Conservation (phyloP, 83 land plant genomes). For the Thuja plicata region DNA sequence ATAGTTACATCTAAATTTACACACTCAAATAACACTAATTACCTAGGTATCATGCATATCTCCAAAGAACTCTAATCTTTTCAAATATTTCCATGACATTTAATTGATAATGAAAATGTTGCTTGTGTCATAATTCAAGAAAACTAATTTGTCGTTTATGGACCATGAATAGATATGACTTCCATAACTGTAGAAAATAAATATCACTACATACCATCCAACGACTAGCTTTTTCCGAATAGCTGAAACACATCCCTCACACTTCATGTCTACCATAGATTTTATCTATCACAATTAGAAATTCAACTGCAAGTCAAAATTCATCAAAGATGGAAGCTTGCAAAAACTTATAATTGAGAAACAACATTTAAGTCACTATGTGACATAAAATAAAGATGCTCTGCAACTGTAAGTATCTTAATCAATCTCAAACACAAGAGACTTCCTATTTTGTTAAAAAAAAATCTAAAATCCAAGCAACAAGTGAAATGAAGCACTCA, state of each 20-base stretch:
- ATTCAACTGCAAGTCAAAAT: slow-evolving; percentile 1
- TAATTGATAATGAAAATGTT: neutral
- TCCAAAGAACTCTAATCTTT: too few relatives aligned
- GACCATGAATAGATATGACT: neutral
- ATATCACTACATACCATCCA: slow-evolving; percentile 56
- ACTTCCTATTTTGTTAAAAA: neutral
- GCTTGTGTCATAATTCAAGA: neutral
- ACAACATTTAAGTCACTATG: neutral
- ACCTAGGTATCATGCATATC: too few relatives aligned
- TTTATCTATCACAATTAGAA: slow-evolving; percentile 64
- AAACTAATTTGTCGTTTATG: neutral
- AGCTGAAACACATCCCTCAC: slow-evolving; percentile 89
- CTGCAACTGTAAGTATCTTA: neutral
- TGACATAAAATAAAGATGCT: neutral
- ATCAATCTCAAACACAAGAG: neutral
- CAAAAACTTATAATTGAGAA: neutral
- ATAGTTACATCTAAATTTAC: too few relatives aligned
- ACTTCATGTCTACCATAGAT: slow-evolving; percentile 98
- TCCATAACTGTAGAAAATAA: slow-evolving; percentile 3
- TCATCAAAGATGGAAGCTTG: neutral
- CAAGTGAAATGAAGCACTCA: neutral
- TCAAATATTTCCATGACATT: too few relatives aligned
- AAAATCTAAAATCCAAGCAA: too few relatives aligned
- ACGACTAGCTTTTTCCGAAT: slow-evolving; percentile 68
- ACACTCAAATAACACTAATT: too few relatives aligned